Evolutionary conservation across 1,139 yeast genomes (phyloP).

Genomic region (Zygosaccharomyces pseudobailii): DNA sequence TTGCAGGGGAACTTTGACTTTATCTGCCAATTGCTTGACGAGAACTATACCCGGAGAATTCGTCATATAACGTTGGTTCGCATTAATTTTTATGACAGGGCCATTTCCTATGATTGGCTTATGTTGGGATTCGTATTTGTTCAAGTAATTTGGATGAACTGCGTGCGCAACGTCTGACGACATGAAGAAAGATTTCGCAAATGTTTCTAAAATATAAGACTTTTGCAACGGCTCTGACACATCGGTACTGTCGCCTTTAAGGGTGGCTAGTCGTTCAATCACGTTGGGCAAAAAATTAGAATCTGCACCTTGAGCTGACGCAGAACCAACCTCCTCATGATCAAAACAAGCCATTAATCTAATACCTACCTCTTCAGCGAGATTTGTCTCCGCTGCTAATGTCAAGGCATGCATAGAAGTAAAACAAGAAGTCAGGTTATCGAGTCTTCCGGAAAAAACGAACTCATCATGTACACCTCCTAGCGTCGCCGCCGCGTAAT

Average conservation of each 20-base stretch:
- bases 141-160: constrained; percentile 84
- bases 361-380: constrained; percentile 51
- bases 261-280: constrained; percentile 57
- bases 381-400: constrained; percentile 43
- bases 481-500: constrained; percentile 72
- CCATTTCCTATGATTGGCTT: constrained; percentile 81
- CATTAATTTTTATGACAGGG: constrained; percentile 89
- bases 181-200: constrained; percentile 78
- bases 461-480: constrained; percentile 93
- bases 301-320: constrained; percentile 94
- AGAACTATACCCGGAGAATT: constrained; percentile 85
- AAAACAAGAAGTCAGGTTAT: constrained; percentile 83
- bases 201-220: constrained; percentile 51
- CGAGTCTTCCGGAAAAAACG: constrained; percentile 88
- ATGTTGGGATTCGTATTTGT: constrained; percentile 72
- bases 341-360: constrained; percentile 79
- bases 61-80: constrained; percentile 93
- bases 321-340: constrained; percentile 93
- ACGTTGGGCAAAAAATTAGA: constrained; percentile 83
- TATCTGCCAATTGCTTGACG: constrained; percentile 65
- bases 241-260: constrained; percentile 37
- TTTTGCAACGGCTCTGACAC: constrained; percentile 26
- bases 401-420: constrained; percentile 70
- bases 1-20: constrained; percentile 64
- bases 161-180: constrained; percentile 98